A percentile compares a stretch with the other conserved stretches of the same genome.
Conservation (phyloP, 257 asterid genomes). For the Solanum peruvianum region DNA sequence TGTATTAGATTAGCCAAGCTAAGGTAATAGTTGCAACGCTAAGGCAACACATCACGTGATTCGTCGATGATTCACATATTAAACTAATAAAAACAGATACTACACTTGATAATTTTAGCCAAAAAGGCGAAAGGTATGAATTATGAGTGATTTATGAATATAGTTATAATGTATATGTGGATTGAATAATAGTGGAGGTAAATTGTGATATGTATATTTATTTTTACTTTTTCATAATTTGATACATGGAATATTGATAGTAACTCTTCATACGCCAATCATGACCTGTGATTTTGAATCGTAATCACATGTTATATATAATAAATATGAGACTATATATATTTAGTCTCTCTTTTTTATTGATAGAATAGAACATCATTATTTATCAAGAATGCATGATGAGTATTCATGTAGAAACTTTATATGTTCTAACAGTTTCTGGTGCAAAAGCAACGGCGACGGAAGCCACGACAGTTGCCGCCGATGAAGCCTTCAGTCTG, state of each 20-base stretch:
- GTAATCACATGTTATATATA: background rate
- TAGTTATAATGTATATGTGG: no score
- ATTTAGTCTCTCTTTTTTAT: background rate
- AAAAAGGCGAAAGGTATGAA: conserved; percentile 24
- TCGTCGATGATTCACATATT: background rate
- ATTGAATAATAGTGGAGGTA: no score
- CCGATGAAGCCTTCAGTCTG: background rate
- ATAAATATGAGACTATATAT: background rate
- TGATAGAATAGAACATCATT: background rate
- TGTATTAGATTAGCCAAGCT: background rate
- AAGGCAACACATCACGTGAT: background rate
- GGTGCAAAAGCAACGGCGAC: background rate
- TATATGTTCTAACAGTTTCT: background rate
- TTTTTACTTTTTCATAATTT: no score
- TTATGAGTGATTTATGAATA: no score
- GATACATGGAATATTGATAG: no score
- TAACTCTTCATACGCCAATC: background rate
- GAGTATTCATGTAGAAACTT: background rate
- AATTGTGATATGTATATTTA: no score
- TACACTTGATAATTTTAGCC: conserved; percentile 28
- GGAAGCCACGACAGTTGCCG: background rate
- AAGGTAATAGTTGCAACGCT: background rate
- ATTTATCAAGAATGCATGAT: background rate
- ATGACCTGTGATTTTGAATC: background rate
- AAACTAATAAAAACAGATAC: conserved; percentile 24